Percentiles rank a stretch among this genome's conserved stretches.
These are phyloP conservation scores for Fusarium sublunatum DNA, from an alignment of 2,329 filamentous ascomycete species.

Conservation along the genomic window DNA sequence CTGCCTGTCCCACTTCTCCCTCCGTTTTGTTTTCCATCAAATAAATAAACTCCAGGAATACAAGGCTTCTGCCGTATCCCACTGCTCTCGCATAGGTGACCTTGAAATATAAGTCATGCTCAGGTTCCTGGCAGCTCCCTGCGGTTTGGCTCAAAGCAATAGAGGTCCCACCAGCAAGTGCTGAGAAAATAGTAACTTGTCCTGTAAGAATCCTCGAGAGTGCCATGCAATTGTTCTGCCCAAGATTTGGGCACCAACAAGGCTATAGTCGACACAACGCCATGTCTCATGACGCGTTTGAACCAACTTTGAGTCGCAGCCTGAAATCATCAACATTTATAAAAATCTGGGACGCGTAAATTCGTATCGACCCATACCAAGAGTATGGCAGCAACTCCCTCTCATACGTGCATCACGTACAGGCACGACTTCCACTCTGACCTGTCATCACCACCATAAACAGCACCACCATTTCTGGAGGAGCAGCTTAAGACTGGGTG, in stretches of 20 bases:
- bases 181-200: slow-evolving; percentile 10
- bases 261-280: slow-evolving; percentile 35
- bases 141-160: slow-evolving; percentile 23
- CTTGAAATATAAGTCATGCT: slow-evolving; percentile 15
- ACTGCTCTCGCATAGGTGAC: slow-evolving; percentile 11
- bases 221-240: slow-evolving; percentile 33
- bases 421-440: slow-evolving; percentile 14
- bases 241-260: slow-evolving; percentile 25
- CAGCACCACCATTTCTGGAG: slow-evolving; percentile 12
- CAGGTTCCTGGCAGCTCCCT: slow-evolving; percentile 12
- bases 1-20: slow-evolving; percentile 10
- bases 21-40: not conserved
- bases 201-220: slow-evolving; percentile 23
- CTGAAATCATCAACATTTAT: slow-evolving; percentile 39
- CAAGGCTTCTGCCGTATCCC: slow-evolving; percentile 11
- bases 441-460: slow-evolving; percentile 13
- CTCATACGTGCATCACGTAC: slow-evolving; percentile 10
- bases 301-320: slow-evolving; percentile 22
- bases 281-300: slow-evolving; percentile 27
- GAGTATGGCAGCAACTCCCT: slow-evolving; percentile 20
- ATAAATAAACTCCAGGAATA: slow-evolving; percentile 4
- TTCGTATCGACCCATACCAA: slow-evolving; percentile 30
- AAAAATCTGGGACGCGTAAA: slow-evolving; percentile 34
- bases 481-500: slow-evolving; percentile 30
- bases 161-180: slow-evolving; percentile 18